A percentile compares a stretch with the other conserved stretches of the same genome.
phyloP scores from a whole-genome alignment of 306 rosid genomes.

The Inga leiocalycina region DNA sequence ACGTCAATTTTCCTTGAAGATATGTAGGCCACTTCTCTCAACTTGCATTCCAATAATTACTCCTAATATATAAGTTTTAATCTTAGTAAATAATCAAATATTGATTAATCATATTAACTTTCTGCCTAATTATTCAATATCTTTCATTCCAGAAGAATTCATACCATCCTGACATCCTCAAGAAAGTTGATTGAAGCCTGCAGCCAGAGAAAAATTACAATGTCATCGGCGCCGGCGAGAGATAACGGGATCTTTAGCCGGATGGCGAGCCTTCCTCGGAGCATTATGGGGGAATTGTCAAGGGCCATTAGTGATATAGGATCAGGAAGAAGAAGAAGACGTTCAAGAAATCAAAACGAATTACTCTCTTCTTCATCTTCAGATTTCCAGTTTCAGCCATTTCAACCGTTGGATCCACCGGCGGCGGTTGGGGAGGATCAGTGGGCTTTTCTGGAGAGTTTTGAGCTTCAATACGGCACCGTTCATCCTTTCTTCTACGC shows the following conservation, averaged over 20 bases:
- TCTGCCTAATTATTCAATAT: neutral
- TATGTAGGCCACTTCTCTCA: neutral
- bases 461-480: constrained; percentile 64
- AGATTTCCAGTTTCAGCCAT: constrained; percentile 38
- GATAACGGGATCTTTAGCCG: constrained; percentile 60
- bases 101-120: neutral
- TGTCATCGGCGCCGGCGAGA: constrained; percentile 30
- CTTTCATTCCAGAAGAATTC: neutral
- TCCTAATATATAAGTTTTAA: neutral
- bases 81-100: neutral
- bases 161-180: neutral
- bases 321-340: constrained; percentile 39
- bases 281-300: constrained; percentile 60
- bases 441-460: constrained; percentile 52
- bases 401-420: constrained; percentile 33
- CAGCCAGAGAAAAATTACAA: neutral
- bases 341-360: constrained; percentile 36
- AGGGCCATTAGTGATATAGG: constrained; percentile 59
- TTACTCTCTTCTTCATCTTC: constrained; percentile 31
- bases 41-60: neutral
- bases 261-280: constrained; percentile 63
- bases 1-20: neutral
- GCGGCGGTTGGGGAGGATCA: constrained; percentile 32
- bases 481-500: constrained; percentile 73
- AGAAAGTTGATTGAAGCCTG: neutral